phyloP scores from a whole-genome alignment of 73 alveolate species.

The Breviolum minutum region DNA sequence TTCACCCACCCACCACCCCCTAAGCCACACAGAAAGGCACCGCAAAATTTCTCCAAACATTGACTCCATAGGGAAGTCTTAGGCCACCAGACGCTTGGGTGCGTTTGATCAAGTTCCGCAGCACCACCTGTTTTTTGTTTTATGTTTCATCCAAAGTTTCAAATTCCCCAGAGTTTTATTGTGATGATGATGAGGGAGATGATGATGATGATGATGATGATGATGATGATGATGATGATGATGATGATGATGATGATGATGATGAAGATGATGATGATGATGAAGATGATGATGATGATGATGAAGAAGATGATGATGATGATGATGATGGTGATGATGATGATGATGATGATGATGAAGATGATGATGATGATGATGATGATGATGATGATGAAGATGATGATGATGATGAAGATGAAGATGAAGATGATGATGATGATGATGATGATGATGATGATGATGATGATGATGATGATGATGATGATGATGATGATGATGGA shows the following conservation, averaged over 20 bases:
- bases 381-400: background rate
- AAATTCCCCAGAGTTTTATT: background rate
- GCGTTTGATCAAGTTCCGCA: slow-evolving; percentile 69
- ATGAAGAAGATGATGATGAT: background rate
- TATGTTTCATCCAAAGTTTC: too few species aligned
- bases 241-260: background rate
- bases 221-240: background rate
- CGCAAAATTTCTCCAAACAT: too few species aligned
- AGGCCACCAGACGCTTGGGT: slow-evolving; percentile 44
- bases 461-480: background rate
- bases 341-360: background rate
- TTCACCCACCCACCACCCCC: too few species aligned
- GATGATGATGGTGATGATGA: background rate
- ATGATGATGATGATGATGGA: background rate
- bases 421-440: background rate
- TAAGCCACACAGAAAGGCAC: background rate
- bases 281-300: background rate
- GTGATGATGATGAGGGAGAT: background rate
- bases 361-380: background rate
- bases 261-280: background rate
- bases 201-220: background rate
- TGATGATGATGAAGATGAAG: background rate
- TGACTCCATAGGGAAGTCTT: too few species aligned
- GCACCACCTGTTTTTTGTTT: slow-evolving; percentile 38
- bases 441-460: background rate